phyloP scores from a whole-genome alignment of 2,329 filamentous ascomycete species.

The Grosmannia penicillata region DNA sequence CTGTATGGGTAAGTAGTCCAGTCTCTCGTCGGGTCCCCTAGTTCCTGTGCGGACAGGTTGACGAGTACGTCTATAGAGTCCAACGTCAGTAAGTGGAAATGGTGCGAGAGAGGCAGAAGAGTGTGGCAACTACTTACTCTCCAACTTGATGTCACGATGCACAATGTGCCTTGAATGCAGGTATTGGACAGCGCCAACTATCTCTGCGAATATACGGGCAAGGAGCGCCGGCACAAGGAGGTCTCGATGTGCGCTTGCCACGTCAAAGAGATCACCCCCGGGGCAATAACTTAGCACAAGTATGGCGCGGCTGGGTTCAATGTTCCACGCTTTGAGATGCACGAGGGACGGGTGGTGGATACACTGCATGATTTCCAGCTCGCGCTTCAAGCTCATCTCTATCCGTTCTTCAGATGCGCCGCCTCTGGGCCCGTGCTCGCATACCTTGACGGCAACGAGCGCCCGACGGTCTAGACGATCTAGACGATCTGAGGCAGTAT shows the following conservation, averaged over 20 bases:
- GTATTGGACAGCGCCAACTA: slow-evolving; percentile 75
- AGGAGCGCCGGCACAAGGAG: slow-evolving; percentile 55
- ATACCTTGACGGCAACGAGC: slow-evolving; percentile 87
- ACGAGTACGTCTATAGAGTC: slow-evolving; percentile 62
- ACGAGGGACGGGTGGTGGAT: slow-evolving; percentile 84
- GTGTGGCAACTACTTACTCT: slow-evolving; percentile 44
- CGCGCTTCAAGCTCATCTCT: slow-evolving; percentile 84
- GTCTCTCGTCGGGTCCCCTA: slow-evolving; percentile 47
- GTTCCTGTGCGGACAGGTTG: slow-evolving; percentile 57
- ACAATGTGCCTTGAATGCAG: slow-evolving; percentile 77
- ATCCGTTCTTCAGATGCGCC: slow-evolving; percentile 87
- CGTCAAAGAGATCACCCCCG: slow-evolving; percentile 87
- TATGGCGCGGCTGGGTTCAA: slow-evolving; percentile 67
- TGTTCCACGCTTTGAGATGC: slow-evolving; percentile 81
- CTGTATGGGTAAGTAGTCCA: slow-evolving; percentile 68
- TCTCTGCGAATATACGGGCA: slow-evolving; percentile 75
- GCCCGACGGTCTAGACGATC: slow-evolving; percentile 47
- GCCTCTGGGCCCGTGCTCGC: slow-evolving; percentile 85
- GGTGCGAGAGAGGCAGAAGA: slow-evolving; percentile 5
- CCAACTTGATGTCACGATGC: slow-evolving; percentile 93
- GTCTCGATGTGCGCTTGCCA: slow-evolving; percentile 60
- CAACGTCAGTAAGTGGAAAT: not conserved
- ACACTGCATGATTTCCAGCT: slow-evolving; percentile 83
- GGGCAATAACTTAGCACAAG: slow-evolving; percentile 84
- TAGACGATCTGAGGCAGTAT: slow-evolving; percentile 14